phyloP scores from a whole-genome alignment of 768 basidiomycete genomes.

The Boletus reticulatus region DNA sequence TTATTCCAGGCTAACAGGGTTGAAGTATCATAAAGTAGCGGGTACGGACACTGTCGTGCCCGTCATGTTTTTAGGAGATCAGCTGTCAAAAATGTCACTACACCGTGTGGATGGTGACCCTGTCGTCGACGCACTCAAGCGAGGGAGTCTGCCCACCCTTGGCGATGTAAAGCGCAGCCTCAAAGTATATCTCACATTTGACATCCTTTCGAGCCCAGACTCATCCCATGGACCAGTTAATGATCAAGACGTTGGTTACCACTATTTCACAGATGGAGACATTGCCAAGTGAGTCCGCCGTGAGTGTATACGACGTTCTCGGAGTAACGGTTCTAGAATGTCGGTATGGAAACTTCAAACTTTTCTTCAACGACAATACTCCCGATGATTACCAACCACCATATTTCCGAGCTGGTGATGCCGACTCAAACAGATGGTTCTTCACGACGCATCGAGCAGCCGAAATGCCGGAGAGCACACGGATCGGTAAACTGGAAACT shows the following conservation, averaged over 20 bases:
- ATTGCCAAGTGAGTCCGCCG: constrained; percentile 59
- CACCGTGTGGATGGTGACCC: constrained; percentile 48
- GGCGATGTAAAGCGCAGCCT: constrained; percentile 81
- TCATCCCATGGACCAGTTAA: constrained; percentile 40
- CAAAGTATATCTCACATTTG: constrained; percentile 46
- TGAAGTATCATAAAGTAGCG: constrained; percentile 65
- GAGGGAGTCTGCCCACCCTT: constrained; percentile 66
- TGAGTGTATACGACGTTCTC: not conserved
- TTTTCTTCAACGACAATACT: constrained; percentile 78
- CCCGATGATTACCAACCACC: constrained; percentile 86
- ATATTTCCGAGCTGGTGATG: constrained; percentile 70
- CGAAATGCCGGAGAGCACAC: constrained; percentile 74
- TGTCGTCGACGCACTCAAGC: constrained; percentile 53
- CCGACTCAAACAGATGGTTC: constrained; percentile 71
- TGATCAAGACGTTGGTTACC: constrained; percentile 75
- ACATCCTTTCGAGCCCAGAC: not conserved
- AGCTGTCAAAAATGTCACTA: constrained; percentile 50
- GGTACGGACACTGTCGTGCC: constrained; percentile 62
- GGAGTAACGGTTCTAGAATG: constrained; percentile 46
- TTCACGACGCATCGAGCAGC: constrained; percentile 73
- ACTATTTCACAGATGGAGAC: constrained; percentile 79
- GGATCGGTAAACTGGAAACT: constrained; percentile 63
- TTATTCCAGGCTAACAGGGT: constrained; percentile 3
- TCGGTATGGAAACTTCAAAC: constrained; percentile 85
- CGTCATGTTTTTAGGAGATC: constrained; percentile 70